Evolutionary conservation across 2,329 filamentous ascomycete genomes (phyloP), one percentile per base, ranked within the genome.

Genomic region (Pezicula neosporulosa): DNA sequence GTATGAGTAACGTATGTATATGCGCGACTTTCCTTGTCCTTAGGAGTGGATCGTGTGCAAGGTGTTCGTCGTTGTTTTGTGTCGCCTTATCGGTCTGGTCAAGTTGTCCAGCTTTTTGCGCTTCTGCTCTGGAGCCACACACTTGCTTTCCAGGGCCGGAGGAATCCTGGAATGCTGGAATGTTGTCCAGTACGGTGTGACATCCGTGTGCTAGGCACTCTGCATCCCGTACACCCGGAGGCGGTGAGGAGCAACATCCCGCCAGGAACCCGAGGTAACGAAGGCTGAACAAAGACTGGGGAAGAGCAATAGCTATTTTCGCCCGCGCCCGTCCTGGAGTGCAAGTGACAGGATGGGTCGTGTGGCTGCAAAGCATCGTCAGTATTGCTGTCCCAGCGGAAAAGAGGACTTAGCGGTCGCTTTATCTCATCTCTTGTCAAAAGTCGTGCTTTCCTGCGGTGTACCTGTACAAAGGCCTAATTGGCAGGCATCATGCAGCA

Each of bases 1-100:
- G 56, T 38, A 59, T 58, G 51, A 52, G 56, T 12, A 62, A 62
- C 52, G 61, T 63, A 57, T 48, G 61, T 62, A 33, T 9, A 12
- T 7, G 28, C 21, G 18, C 45, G 16, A 9, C 16, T 19, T 39
- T 45, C 49, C 42, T 44, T 16, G 19, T 44, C 47, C 21, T 45
- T 15, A 2, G 12, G 30, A 7, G 30, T 43, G 30, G 30, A 43
- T 24, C 47, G 37, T n/a, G 12, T 48, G 7, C 21, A 6, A 24
- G 24, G 24, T 24, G 24, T 39, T 47, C 24, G 13, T 36, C 48
- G 24, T 19, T 33, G n/a, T 30, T 24, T 43, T 44, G 18, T 42
- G 27, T 49, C 37, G 38, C 37, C n/a, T 36, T 24, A 13, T 36
- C 18, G 45, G 30, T 33, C 30, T 33, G 30, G 30, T 33, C 30